Evolutionary conservation across 108 stramenopile genomes (phyloP).

Genomic region (Conticribra weissflogii): DNA sequence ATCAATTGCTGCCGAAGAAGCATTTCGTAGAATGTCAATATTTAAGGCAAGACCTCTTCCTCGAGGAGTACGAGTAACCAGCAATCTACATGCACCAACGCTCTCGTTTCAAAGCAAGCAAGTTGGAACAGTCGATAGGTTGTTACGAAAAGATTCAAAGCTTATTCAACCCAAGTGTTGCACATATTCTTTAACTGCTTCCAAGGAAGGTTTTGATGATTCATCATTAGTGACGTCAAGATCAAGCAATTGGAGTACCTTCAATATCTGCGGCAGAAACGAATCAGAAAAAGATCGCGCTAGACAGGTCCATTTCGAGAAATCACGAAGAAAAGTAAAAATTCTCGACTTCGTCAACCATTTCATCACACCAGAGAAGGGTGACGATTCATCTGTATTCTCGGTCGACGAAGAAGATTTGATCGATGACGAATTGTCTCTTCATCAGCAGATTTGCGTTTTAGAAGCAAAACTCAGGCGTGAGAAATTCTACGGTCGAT

Average conservation of each 20-base stretch:
- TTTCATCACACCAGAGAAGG: constrained; percentile 5
- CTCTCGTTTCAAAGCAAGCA: constrained; percentile 33
- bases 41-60: constrained; percentile 40
- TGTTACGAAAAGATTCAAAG: constrained; percentile 10
- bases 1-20: constrained; percentile 16
- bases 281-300: constrained; percentile 30
- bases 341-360: constrained; percentile 34
- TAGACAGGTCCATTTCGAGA: constrained; percentile 11
- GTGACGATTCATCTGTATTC: constrained; percentile 13
- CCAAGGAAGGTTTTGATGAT: constrained; percentile 9
- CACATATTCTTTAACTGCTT: constrained; percentile 19
- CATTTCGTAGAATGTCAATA: constrained; percentile 5
- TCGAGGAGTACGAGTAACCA: constrained; percentile 21
- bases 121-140: constrained; percentile 18
- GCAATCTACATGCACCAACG: constrained; percentile 31
- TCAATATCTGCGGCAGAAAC: constrained; percentile 6
- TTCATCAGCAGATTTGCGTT: constrained; percentile 23
- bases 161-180: background rate
- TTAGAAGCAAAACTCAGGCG: constrained; percentile 42
- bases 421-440: constrained; percentile 31
- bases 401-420: constrained; percentile 16
- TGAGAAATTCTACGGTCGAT: constrained; percentile 23
- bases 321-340: constrained; percentile 19
- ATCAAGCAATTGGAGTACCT: constrained; percentile 3
- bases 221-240: constrained; percentile 21